Percentiles rank a stretch among this genome's conserved stretches.
Conservation (phyloP, 2,329 filamentous ascomycete species). For the Phyllachora maydis region DNA sequence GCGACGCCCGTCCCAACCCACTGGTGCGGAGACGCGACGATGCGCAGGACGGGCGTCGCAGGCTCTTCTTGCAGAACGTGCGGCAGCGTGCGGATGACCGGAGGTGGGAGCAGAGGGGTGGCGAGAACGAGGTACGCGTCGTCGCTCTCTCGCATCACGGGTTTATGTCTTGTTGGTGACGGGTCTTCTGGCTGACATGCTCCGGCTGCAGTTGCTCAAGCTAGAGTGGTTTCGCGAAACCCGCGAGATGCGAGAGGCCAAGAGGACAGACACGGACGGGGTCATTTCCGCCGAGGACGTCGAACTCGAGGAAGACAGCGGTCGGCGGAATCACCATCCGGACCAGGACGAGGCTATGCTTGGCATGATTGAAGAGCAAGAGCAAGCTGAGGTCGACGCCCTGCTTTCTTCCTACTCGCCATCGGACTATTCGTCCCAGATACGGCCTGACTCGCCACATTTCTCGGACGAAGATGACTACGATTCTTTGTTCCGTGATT, state of each 20-base stretch:
- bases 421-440: slow-evolving; percentile 7
- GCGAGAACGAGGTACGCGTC: slow-evolving; percentile 35
- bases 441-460: slow-evolving; percentile 12
- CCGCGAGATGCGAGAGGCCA: slow-evolving; percentile 15
- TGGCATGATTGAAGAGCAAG: slow-evolving; percentile 25
- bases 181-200: background rate
- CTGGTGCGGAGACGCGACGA: slow-evolving; percentile 38
- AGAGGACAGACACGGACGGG: slow-evolving; percentile 16
- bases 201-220: slow-evolving; percentile 13
- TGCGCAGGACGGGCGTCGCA: slow-evolving; percentile 39
- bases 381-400: slow-evolving; percentile 36
- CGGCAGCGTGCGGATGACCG: slow-evolving; percentile 37
- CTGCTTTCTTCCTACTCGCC: slow-evolving; percentile 26
- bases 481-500: slow-evolving; percentile 43
- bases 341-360: slow-evolving; percentile 28
- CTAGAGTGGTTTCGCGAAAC: slow-evolving; percentile 20
- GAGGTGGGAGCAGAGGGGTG: slow-evolving; percentile 36
- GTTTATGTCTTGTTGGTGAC: slow-evolving; percentile 1
- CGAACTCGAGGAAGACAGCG: slow-evolving; percentile 5
- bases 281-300: slow-evolving; percentile 14
- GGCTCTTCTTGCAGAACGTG: slow-evolving; percentile 49
- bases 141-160: too few relatives aligned
- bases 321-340: slow-evolving; percentile 7
- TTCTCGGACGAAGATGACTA: slow-evolving; percentile 38
- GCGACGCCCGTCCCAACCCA: slow-evolving; percentile 40